Evolutionary conservation across 768 basidiomycete genomes (phyloP), one percentile per base, ranked within the genome.

Genomic region (Hemileccinum rubropunctum): DNA sequence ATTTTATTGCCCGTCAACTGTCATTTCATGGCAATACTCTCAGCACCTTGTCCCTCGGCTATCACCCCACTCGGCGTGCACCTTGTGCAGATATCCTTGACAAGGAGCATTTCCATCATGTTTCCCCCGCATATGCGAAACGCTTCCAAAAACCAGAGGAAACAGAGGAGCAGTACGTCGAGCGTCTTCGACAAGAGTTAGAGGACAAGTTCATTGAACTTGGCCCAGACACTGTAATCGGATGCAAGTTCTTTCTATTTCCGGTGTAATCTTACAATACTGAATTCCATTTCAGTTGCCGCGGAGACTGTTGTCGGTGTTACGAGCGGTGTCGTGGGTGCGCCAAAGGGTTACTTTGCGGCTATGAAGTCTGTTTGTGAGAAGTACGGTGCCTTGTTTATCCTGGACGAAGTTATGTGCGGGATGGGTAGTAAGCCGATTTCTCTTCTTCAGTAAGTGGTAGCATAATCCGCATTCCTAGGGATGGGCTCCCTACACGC

Each of bases 321-420:
- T 0, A 85, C 88, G 1, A 84, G 85, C 3, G 93, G 91, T 23
- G 84, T 79, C 30, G 74, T 91, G 1, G 66, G 83, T 32, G 82
- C 89, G 6, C 90, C 91, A 0, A 86, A 84, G 56, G 91, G 91
- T 2, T 94, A 94, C 65, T 87, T 94, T 61, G 80, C 80, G 65
- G 87, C 87, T 8, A 88, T 91, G 82, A 89, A 86, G 58, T 82
- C 84, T 11, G 86, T 91, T 17, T 90, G 88, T 57, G 79, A 86
- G 34, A 90, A 86, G 67, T 85, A 77, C 57, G 86, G 76, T 35
- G 75, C 62, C 36, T 68, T 95, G 15, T 85, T 93, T 66, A 90
- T 94, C 36, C 76, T 93, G 32, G 93, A 95, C 60, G 93, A 95
- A 69, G 88, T 93, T 40, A 93, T 95, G 91, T 83, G 84, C 62